A percentile compares a stretch with the other conserved stretches of the same genome.
These are phyloP conservation scores for Lolium rigidum DNA, from an alignment of 176 grass and related monocot species.

Conservation along the genomic window DNA sequence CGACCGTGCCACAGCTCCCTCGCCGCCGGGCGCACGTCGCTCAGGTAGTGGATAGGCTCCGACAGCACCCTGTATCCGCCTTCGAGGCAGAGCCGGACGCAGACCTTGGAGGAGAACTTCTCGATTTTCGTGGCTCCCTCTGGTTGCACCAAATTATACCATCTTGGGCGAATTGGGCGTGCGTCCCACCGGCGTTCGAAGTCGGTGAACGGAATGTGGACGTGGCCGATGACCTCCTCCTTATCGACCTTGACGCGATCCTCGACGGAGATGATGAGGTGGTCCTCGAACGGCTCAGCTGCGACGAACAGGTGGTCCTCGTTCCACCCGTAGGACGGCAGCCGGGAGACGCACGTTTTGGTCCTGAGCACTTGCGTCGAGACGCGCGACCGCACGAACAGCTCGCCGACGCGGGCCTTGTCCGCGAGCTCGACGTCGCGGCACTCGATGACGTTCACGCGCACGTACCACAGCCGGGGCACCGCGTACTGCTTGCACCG, in stretches of 20 bases:
- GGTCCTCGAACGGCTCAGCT: conserved; percentile 66
- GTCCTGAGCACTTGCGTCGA: conserved; percentile 49
- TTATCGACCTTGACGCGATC: conserved; percentile 62
- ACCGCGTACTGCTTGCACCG: conserved; percentile 70
- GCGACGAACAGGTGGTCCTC: conserved; percentile 73
- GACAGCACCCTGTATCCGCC: conserved; percentile 62
- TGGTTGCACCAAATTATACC: conserved; percentile 56
- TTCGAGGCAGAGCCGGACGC: conserved; percentile 56
- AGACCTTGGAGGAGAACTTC: conserved; percentile 46
- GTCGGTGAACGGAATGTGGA: conserved; percentile 47
- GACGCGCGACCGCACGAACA: conserved; percentile 49
- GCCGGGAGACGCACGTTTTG: conserved; percentile 40
- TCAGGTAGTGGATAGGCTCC: conserved; percentile 66
- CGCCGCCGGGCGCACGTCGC: conserved; percentile 65
- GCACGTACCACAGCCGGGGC: conserved; percentile 75
- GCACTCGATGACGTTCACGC: conserved; percentile 58
- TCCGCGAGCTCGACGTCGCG: conserved; percentile 55
- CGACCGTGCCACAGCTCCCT: conserved; percentile 53
- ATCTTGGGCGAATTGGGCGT: conserved; percentile 49
- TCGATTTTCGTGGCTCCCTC: conserved; percentile 54
- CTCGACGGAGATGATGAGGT: conserved; percentile 58
- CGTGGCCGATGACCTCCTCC: conserved; percentile 63
- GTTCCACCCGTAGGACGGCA: conserved; percentile 55
- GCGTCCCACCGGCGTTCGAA: conserved; percentile 58
- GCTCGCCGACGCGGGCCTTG: conserved; percentile 55